Evolutionary conservation across 129 eudicot genomes (phyloP).

Genomic region (Silybum marianum): DNA sequence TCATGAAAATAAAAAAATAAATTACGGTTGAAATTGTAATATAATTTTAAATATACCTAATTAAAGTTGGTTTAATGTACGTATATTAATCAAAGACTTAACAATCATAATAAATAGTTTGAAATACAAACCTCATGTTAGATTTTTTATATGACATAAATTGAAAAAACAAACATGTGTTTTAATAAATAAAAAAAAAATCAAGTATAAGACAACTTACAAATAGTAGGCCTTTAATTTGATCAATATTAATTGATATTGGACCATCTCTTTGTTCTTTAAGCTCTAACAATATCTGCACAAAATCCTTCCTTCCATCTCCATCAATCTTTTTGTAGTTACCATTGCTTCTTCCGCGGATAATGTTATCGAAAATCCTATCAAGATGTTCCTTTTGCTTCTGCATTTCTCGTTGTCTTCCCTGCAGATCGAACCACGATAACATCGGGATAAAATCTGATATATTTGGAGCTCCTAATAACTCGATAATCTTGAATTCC

Average conservation of each 20-base stretch:
- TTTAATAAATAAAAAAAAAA: too few relatives aligned
- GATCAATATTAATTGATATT: slow-evolving; percentile 15
- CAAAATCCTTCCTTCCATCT: slow-evolving; percentile 40
- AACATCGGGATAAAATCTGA: slow-evolving; percentile 47
- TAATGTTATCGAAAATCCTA: slow-evolving; percentile 21
- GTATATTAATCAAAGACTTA: too few relatives aligned
- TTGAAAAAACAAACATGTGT: neutral
- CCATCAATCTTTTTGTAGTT: neutral
- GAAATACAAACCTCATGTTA: too few relatives aligned
- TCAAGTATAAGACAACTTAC: slow-evolving; percentile 2
- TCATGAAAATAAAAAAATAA: too few relatives aligned
- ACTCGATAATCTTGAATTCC: slow-evolving; percentile 39
- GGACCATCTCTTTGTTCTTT: slow-evolving; percentile 16
- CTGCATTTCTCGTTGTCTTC: slow-evolving; percentile 41
- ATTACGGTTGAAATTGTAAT: too few relatives aligned
- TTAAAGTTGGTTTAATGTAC: too few relatives aligned
- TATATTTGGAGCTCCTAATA: slow-evolving; percentile 32
- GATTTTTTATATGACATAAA: too few relatives aligned
- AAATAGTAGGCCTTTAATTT: slow-evolving; percentile 36
- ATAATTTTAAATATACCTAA: too few relatives aligned
- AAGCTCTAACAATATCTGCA: slow-evolving; percentile 41
- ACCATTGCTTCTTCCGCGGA: slow-evolving; percentile 25
- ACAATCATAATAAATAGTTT: too few relatives aligned
- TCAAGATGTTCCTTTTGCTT: slow-evolving; percentile 32
- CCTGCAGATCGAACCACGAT: slow-evolving; percentile 40